Conservation (phyloP, 371 early-diverging fungal species). For the Fennellomyces sp. region DNA sequence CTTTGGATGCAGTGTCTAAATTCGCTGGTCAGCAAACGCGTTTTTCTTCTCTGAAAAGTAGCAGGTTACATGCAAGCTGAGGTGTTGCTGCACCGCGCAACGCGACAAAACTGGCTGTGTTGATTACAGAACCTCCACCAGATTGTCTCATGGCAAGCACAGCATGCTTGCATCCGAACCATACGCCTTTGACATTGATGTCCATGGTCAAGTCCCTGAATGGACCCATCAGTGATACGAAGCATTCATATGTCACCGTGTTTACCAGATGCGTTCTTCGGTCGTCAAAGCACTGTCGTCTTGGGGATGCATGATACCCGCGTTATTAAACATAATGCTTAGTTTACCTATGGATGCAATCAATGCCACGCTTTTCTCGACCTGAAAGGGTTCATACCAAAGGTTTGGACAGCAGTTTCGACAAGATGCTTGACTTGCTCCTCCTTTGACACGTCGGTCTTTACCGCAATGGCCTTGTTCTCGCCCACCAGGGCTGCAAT, state of each 20-base stretch:
- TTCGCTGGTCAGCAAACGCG: too few relatives aligned
- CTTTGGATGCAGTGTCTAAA: constrained; percentile 89
- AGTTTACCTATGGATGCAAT: constrained; percentile 78
- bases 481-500: constrained; percentile 41
- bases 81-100: constrained; percentile 89
- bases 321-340: constrained; percentile 87
- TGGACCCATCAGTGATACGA: not conserved
- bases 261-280: constrained; percentile 79
- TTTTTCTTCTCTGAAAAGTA: not conserved
- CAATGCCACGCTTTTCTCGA: too few relatives aligned
- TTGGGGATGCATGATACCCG: constrained; percentile 89
- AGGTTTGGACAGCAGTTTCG: constrained; percentile 67
- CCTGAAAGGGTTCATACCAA: constrained; percentile 49
- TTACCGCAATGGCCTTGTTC: constrained; percentile 47
- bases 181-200: constrained; percentile 92
- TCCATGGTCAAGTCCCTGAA: constrained; percentile 74
- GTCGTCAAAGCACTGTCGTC: constrained; percentile 85
- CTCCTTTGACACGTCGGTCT: constrained; percentile 77
- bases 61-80: constrained; percentile 76
- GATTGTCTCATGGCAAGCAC: constrained; percentile 79
- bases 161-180: constrained; percentile 87
- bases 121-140: constrained; percentile 83
- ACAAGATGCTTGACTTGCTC: constrained; percentile 72
- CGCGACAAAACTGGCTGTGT: constrained; percentile 87
- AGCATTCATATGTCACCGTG: constrained; percentile 7